phyloP scores from a whole-genome alignment of 306 rosid genomes.

The Trifolium subterraneum region DNA sequence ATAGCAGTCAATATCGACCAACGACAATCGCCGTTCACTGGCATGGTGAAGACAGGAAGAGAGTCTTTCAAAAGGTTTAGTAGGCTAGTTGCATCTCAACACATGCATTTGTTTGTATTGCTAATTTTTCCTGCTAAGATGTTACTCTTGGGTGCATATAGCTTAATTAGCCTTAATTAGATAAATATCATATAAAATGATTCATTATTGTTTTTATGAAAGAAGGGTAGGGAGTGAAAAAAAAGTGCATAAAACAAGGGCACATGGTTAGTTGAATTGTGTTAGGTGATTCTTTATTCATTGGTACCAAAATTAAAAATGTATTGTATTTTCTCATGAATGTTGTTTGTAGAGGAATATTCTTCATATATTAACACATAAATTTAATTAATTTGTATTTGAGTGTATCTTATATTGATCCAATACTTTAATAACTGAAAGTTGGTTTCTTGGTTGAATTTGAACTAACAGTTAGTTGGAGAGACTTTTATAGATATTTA shows the following conservation, averaged over 20 bases:
- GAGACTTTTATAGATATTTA: background rate
- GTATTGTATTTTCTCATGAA: background rate
- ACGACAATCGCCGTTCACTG: constrained; percentile 63
- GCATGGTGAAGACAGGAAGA: constrained; percentile 64
- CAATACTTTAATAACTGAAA: background rate
- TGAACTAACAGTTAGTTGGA: background rate
- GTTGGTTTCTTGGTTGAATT: constrained; percentile 22
- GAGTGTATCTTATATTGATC: background rate
- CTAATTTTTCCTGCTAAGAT: constrained; percentile 69
- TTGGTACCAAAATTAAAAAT: constrained; percentile 48
- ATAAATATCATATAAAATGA: constrained; percentile 36
- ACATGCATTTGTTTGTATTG: constrained; percentile 78
- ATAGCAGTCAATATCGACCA: constrained; percentile 48
- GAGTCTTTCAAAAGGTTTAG: constrained; percentile 75
- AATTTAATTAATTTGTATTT: background rate
- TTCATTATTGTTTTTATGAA: constrained; percentile 33
- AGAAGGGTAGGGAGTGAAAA: constrained; percentile 24
- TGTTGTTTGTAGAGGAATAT: constrained; percentile 29
- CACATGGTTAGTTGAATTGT: constrained; percentile 45
- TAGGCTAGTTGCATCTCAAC: constrained; percentile 78
- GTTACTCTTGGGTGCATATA: constrained; percentile 61
- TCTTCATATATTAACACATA: constrained; percentile 4
- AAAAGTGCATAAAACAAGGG: constrained; percentile 42
- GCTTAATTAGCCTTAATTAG: constrained; percentile 48
- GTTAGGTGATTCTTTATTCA: constrained; percentile 84